Evolutionary conservation across 495 filamentous ascomycete species (phyloP).

Genomic region (Aspergillus homomorphus): DNA sequence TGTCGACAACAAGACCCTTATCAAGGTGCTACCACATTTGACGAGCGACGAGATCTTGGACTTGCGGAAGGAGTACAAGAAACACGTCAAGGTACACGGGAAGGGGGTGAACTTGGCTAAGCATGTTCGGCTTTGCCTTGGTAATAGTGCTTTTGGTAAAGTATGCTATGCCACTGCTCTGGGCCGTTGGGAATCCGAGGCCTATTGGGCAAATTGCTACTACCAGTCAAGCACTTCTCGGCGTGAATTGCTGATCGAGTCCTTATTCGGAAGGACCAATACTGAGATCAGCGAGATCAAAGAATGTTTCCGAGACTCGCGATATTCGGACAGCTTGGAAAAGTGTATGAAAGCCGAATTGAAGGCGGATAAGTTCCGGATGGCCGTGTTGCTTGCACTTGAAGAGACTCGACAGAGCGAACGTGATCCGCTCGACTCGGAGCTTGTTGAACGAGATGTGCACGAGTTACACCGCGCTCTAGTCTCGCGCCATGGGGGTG

Average conservation of each 20-base stretch:
- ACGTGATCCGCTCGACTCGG: slow-evolving; percentile 50
- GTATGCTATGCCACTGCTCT: slow-evolving; percentile 86
- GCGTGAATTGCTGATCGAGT: slow-evolving; percentile 87
- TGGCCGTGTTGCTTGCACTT: slow-evolving; percentile 79
- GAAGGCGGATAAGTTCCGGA: slow-evolving; percentile 91
- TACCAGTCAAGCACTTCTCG: slow-evolving; percentile 86
- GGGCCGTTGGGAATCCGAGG: slow-evolving; percentile 88
- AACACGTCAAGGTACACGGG: slow-evolving; percentile 72
- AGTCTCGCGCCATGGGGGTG: slow-evolving; percentile 72
- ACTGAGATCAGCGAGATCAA: slow-evolving; percentile 88
- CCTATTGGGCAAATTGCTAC: slow-evolving; percentile 98
- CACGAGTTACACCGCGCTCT: slow-evolving; percentile 67
- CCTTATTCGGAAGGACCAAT: slow-evolving; percentile 84
- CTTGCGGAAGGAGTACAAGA: slow-evolving; percentile 85
- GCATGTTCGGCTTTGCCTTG: slow-evolving; percentile 77
- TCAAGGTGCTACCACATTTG: slow-evolving; percentile 79
- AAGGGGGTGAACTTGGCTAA: slow-evolving; percentile 94
- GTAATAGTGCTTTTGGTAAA: slow-evolving; percentile 78
- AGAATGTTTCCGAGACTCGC: slow-evolving; percentile 85
- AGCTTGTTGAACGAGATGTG: slow-evolving; percentile 68
- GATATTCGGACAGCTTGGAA: slow-evolving; percentile 78
- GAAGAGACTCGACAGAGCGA: slow-evolving; percentile 84
- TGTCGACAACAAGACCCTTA: slow-evolving; percentile 66
- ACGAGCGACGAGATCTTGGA: slow-evolving; percentile 82
- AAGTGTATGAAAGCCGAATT: slow-evolving; percentile 88